Evolutionary conservation across 108 stramenopile species (phyloP), one percentile per base, ranked within the genome.

Genomic region (Nannochloropsis salina): DNA sequence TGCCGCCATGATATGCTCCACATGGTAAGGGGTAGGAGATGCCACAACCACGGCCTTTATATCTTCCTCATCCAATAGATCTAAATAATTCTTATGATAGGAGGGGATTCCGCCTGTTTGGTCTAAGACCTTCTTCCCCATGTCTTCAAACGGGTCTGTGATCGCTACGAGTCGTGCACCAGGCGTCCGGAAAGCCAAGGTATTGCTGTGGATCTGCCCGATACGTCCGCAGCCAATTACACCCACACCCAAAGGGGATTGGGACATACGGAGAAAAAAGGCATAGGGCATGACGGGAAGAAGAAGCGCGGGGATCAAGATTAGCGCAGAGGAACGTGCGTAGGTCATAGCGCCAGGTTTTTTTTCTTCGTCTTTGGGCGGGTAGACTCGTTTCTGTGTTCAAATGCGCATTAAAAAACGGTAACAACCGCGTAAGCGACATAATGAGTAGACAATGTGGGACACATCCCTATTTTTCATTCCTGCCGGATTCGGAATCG

Each of bases 131-230:
- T 80, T 44, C 11, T 83, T 84, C n/a, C 87, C 87, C 2, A 84
- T 84, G 11, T 88, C 87, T 80, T 88, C 87, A 45, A 88, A 88
- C 31, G 84, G 84, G 87, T 88, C 87, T 9, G 87, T 84, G 21
- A 88, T 84, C 9, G 87, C 87, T 80, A 88, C 84, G 40, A 88
- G 87, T 84, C 84, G 84, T 10, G 87, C 87, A 18, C 87, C 87
- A 8, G 87, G 84, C 1, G 87, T 88, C 9, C 84, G 87, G 87
- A 88, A 88, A 8, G 87, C 87, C 84, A 88, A 45, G 1, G 87
- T 88, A 44, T 88, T 88, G 84, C 83, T 84, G 80, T 88, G 87
- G 40, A 88, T 88, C 87, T 88, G 83, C 18, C 87, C 87, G 51
- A 88, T 88, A 44, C 87, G 43, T 21, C 87, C 87, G 45, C 87